Evolutionary conservation across 169 alveolate species (phyloP), one percentile per base, ranked within the genome.

Genomic region (Plasmodium cynomolgi): DNA sequence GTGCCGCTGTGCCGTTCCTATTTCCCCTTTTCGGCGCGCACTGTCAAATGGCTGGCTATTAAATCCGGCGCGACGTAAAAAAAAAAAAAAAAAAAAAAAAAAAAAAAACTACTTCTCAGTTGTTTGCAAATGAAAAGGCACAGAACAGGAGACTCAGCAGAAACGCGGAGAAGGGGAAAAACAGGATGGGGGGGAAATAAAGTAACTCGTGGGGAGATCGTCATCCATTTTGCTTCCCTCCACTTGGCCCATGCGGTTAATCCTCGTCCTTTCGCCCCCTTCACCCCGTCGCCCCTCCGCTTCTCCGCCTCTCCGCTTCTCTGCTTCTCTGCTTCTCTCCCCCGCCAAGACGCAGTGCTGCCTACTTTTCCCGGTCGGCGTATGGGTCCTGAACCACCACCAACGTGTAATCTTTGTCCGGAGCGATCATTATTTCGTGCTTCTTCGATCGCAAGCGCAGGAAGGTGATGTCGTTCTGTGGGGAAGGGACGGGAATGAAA

Each of bases 401-500:
- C 31, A 98, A 96, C 23, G 98, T 96, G 96, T 96, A 98, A n/a
- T 98, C 99, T 94, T 97, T 96, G 84, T 98, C 99, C 15, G 99
- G 99, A 0, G 99, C 99, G 15, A 98, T 98, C 99, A 98, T 97
- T 75, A 98, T 98, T 96, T 98, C 99, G 92, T 98, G 98, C 92
- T 97, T 97, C 96, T 97, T 97, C 23, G 99, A 97, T 68, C 99
- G 95, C 34, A 98, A 96, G 92, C 99, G 97, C 68, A 98, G 94
- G 91, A 98, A 98, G 9, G 96, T 96, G 68, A 98, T 95, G 83
- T 98, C 99, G 84, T 98, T 98, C 95, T 97, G 97, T 13, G 88
- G 82, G 50, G 8, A 6, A n/a, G 47, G 4, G 23, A 13, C n/a
- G 23, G 31, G 73, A 96, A 81, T 26, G 68, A 92, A 80, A 29